These are phyloP conservation scores for Aspergillus carbonarius DNA, from an alignment of 2,329 filamentous ascomycete species.

Conservation along the genomic window DNA sequence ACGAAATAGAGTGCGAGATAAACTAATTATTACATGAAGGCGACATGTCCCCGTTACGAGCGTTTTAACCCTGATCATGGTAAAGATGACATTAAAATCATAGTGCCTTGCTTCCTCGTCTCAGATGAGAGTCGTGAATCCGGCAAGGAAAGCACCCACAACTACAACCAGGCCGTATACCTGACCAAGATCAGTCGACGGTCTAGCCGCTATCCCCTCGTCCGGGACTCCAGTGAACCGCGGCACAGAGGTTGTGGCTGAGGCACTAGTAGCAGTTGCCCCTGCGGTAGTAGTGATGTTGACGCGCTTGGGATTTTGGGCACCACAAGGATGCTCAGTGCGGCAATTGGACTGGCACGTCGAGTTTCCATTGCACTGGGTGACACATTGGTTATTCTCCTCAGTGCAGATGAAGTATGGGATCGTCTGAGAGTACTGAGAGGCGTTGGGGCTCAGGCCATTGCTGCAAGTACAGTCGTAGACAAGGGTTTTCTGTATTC, in stretches of 20 bases:
- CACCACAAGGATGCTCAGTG: slow-evolving; percentile 59
- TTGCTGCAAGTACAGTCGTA: slow-evolving; percentile 59
- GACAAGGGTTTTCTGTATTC: slow-evolving; percentile 45
- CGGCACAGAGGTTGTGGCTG: slow-evolving; percentile 33
- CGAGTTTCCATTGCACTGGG: slow-evolving; percentile 49
- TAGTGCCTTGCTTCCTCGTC: background rate
- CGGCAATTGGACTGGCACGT: slow-evolving; percentile 54
- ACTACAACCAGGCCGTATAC: slow-evolving; percentile 58
- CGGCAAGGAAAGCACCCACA: slow-evolving; percentile 56
- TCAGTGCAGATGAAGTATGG: slow-evolving; percentile 63
- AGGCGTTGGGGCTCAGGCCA: slow-evolving; percentile 56
- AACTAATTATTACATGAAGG: background rate
- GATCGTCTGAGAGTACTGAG: slow-evolving; percentile 62
- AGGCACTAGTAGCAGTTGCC: slow-evolving; percentile 38
- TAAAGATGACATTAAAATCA: background rate
- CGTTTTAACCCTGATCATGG: background rate
- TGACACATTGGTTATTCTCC: slow-evolving; percentile 57
- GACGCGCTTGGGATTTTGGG: slow-evolving; percentile 55
- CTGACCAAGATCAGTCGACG: slow-evolving; percentile 52
- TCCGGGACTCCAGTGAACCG: slow-evolving; percentile 34
- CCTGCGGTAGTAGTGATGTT: slow-evolving; percentile 51
- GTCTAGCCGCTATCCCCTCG: slow-evolving; percentile 33
- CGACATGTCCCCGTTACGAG: background rate
- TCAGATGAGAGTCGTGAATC: slow-evolving; percentile 57
- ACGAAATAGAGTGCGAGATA: background rate